Base-by-base conservation (phyloP, 441 rosid species). In the Biscutella laevigata region DNA sequence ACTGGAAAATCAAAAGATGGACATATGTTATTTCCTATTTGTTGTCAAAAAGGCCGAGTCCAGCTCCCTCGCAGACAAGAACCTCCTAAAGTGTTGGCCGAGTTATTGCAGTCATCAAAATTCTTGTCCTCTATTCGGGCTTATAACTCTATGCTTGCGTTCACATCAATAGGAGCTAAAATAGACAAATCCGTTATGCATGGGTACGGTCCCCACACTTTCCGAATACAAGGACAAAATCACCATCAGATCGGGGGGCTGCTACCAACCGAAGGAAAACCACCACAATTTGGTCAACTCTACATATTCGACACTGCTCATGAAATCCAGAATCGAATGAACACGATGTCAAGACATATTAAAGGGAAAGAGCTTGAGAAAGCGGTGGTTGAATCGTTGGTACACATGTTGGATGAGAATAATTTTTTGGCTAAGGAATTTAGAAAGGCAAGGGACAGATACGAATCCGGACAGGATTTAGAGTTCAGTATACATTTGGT, bases 221-320 rank as follows among this genome's bases (percentile, higher is more conserved):
- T 30, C 13, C 13, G 52, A 7, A 39, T 58, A 11, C 41, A 35
- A 16, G 59, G 59, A 0, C 60, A 66, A 11, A 65, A 57, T 15
- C 50, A 49, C 14, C 59, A 57, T 4, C 7, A n/a, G 4, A 40
- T 65, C 22, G 60, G 65, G n/a, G 40, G 59, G 25, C 15, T 65
- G 0, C 48, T 42, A 34, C 65, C 59, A 1, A 1, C 0, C 0
- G 19, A 51, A 21, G 43, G 61, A 2, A 10, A 26, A 7, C 22
- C n/a, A 5, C 39, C 45, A 8, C 7, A 11, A 5, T 57, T 65
- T 49, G 53, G 43, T 0, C 60, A 66, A 16, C 6, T 66, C 10
- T 66, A 51, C 28, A 43, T 59, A 15, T 51, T 59, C 30, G 53
- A 43, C 21, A 42, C 54, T 1, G 1, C 15, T 1, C 20, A 62